Evolutionary conservation across 2,329 filamentous ascomycete genomes (phyloP).

Genomic region (Aspergillus tubingensis): DNA sequence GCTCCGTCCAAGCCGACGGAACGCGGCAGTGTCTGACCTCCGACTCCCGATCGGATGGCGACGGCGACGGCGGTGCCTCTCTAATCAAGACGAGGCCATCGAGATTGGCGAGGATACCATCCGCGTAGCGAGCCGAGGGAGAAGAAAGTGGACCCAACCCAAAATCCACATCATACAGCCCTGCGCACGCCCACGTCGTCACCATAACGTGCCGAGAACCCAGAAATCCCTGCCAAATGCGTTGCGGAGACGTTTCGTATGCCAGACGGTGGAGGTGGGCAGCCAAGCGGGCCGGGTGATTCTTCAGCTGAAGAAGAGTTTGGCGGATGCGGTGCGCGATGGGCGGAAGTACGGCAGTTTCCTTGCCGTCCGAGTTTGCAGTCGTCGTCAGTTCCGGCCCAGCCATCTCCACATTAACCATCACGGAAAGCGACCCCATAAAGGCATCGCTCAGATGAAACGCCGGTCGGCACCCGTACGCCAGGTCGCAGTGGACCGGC

Average conservation of each 20-base stretch:
- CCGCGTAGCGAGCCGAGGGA: constrained; percentile 19
- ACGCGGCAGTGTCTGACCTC: not conserved
- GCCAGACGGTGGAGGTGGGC: constrained; percentile 48
- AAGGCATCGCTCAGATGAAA: constrained; percentile 45
- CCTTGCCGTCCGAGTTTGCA: not conserved
- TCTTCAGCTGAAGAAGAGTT: constrained; percentile 39
- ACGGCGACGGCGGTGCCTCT: constrained; percentile 18
- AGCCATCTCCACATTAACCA: constrained; percentile 38
- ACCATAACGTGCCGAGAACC: constrained; percentile 46
- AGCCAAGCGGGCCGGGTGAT: constrained; percentile 38
- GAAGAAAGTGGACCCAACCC: constrained; percentile 1
- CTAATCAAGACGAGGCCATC: constrained; percentile 25
- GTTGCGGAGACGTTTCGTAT: constrained; percentile 49
- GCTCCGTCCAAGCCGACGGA: constrained; percentile 17
- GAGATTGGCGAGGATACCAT: constrained; percentile 20
- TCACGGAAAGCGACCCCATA: constrained; percentile 49
- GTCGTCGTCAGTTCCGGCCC: constrained; percentile 9
- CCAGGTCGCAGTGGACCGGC: constrained; percentile 44
- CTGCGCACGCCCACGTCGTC: constrained; percentile 45
- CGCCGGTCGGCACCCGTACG: constrained; percentile 45
- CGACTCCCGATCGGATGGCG: not conserved
- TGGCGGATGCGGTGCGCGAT: constrained; percentile 34
- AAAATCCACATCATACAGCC: constrained; percentile 45
- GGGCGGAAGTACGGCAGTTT: not conserved
- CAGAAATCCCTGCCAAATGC: constrained; percentile 52